Evolutionary conservation across 2,329 filamentous ascomycete species (phyloP).

Genomic region (Cladophialophora immunda): DNA sequence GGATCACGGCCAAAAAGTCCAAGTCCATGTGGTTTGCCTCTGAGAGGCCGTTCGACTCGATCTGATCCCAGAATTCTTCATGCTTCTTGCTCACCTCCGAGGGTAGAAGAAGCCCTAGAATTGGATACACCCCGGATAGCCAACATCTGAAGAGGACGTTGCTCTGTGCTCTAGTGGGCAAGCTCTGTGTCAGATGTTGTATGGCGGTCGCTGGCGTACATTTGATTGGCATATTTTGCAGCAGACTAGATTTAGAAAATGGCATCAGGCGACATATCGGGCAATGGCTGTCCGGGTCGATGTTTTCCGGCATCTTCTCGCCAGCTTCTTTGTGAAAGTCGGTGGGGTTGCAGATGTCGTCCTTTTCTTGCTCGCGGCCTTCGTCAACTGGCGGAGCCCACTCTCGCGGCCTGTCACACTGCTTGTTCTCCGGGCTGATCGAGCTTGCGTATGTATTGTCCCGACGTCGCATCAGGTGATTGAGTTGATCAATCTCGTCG

Average conservation of each 20-base stretch:
- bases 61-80: slow-evolving; percentile 53
- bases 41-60: slow-evolving; percentile 46
- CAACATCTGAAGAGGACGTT: slow-evolving; percentile 58
- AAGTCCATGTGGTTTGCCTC: slow-evolving; percentile 50
- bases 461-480: slow-evolving; percentile 42
- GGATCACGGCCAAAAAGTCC: slow-evolving; percentile 55
- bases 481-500: slow-evolving; percentile 37
- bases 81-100: slow-evolving; percentile 53
- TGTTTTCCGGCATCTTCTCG: background rate
- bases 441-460: slow-evolving; percentile 25
- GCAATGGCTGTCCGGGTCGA: slow-evolving; percentile 26
- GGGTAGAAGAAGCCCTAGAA: slow-evolving; percentile 56
- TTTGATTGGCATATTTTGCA: slow-evolving; percentile 49
- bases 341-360: slow-evolving; percentile 26
- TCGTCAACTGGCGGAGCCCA: background rate
- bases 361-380: slow-evolving; percentile 13
- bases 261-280: slow-evolving; percentile 41
- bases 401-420: slow-evolving; percentile 20
- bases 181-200: slow-evolving; percentile 51
- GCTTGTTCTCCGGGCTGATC: slow-evolving; percentile 27
- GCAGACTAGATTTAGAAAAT: slow-evolving; percentile 50
- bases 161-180: slow-evolving; percentile 55
- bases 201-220: slow-evolving; percentile 47
- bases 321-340: slow-evolving; percentile 34
- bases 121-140: slow-evolving; percentile 57